Evolutionary conservation across 257 asterid genomes (phyloP), one percentile per base, ranked within the genome.

Genomic region (Solanum neorickii): DNA sequence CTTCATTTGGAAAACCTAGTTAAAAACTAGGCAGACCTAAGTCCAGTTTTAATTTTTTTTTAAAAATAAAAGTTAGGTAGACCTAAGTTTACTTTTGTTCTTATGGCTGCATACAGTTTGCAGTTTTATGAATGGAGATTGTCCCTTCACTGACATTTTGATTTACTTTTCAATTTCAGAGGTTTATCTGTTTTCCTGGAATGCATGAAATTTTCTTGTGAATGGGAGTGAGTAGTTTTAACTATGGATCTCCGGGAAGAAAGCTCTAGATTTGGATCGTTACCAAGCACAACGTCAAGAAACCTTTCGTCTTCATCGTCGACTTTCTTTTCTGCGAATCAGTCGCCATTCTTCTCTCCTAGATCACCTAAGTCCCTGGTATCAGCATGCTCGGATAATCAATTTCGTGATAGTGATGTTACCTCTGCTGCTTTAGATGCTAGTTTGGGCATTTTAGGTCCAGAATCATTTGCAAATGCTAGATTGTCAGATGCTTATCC

Each of bases 291-390:
- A n/a, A 91, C 99, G 46, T 90, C 92, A 46, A 92, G 99, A 91
- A 97, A 93, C 89, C 90, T 95, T 31, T 97, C 99, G 20, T 96
- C 99, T 6, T 95, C 99, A 11, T 97, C 99, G 12, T 96, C 99
- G 7, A 92, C 96, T 56, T 96, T 97, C 91, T 96, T 93, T 89
- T 97, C 99, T 7, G 99, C 99, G 15, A 93, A 93, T 76, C 99
- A 97, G 83, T 97, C 99, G 1, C 99, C 99, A 9, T 93, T 95
- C 91, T 92, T 95, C 92, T 96, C 99, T 65, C 99, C 99, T 16
- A 97, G 89, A 82, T 92, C 92, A 35, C 92, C 93, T 4, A 80
- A 90, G 69, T 76, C 88, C 76, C 92, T 73, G 86, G 72, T 90
- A 75, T 82, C 90, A 6, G 20, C 89, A 60, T 33, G 27, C 66